These are phyloP conservation scores for Thinopyrum elongatum DNA, from an alignment of 176 grass and related monocot species.

Conservation along the genomic window DNA sequence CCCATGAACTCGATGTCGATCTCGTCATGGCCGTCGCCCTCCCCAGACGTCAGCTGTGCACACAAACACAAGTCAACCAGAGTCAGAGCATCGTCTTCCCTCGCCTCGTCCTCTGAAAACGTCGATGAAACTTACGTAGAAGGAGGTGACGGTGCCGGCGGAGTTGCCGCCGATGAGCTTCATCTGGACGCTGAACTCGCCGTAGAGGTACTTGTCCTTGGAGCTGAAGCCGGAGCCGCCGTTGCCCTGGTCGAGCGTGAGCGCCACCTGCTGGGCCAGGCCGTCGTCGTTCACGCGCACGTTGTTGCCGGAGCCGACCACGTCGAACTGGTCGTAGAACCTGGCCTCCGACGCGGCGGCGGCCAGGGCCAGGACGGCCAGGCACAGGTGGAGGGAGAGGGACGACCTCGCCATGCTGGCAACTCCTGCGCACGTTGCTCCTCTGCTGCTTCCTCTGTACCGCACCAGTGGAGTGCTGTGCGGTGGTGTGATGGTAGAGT, in stretches of 20 bases:
- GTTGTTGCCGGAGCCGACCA: conserved; percentile 9
- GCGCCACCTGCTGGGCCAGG: conserved; percentile 9
- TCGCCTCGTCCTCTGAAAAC: no score
- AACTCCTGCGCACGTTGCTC: neutral
- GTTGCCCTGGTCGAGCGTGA: neutral
- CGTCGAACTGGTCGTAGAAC: conserved; percentile 27
- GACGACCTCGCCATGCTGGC: neutral
- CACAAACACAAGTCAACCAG: neutral
- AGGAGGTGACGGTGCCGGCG: conserved; percentile 49
- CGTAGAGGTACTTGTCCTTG: conserved; percentile 45
- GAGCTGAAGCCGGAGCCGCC: conserved; percentile 29
- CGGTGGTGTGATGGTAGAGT: neutral
- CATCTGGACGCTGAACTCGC: conserved; percentile 51
- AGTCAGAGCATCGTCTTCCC: neutral
- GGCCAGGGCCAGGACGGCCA: neutral
- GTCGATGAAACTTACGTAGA: conserved; percentile 28
- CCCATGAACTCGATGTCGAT: conserved; percentile 65
- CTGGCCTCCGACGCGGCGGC: neutral
- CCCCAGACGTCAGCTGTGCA: conserved; percentile 27
- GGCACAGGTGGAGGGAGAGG: neutral
- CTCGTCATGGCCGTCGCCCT: conserved; percentile 36
- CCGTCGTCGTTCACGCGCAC: conserved; percentile 23
- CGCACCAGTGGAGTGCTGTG: neutral
- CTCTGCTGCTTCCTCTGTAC: neutral
- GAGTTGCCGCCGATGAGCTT: conserved; percentile 51